Conservation (phyloP, 148 eudicot species). For the Rheum nobile region DNA sequence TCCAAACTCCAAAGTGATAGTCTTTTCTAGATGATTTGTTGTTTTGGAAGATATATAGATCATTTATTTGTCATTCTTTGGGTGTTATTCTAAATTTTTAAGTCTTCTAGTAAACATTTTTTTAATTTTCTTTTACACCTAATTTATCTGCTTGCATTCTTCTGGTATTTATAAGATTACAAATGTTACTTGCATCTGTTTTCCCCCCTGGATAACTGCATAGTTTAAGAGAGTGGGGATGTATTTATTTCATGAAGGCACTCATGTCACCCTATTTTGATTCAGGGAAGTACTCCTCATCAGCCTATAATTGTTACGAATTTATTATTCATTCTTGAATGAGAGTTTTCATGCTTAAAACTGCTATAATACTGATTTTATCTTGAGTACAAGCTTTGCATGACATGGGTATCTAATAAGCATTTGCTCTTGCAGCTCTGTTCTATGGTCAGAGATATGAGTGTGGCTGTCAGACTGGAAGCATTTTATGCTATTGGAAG, state of each 20-base stretch:
- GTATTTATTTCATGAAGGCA: background rate
- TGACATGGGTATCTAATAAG: background rate
- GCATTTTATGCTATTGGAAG: constrained; percentile 67
- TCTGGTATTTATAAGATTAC: background rate
- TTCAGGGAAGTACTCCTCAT: background rate
- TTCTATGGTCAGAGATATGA: constrained; percentile 85
- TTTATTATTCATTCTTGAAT: background rate
- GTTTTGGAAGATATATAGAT: background rate
- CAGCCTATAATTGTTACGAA: background rate
- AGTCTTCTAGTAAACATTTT: background rate
- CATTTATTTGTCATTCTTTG: background rate
- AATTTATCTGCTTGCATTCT: background rate
- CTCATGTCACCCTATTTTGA: background rate
- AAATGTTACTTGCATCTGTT: background rate
- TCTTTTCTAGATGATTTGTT: background rate
- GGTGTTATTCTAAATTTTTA: background rate
- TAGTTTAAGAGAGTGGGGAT: background rate
- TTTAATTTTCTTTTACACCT: background rate
- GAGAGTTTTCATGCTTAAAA: background rate
- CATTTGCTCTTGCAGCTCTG: constrained; percentile 45
- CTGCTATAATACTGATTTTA: background rate
- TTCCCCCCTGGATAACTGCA: background rate
- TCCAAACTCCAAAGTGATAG: background rate
- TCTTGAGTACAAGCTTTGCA: background rate
- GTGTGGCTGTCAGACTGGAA: constrained; percentile 54